Percentiles rank a stretch among this genome's conserved stretches.
These are phyloP conservation scores for Arabis hirsuta DNA, from an alignment of 345 rosid genomes.

Conservation along the genomic window DNA sequence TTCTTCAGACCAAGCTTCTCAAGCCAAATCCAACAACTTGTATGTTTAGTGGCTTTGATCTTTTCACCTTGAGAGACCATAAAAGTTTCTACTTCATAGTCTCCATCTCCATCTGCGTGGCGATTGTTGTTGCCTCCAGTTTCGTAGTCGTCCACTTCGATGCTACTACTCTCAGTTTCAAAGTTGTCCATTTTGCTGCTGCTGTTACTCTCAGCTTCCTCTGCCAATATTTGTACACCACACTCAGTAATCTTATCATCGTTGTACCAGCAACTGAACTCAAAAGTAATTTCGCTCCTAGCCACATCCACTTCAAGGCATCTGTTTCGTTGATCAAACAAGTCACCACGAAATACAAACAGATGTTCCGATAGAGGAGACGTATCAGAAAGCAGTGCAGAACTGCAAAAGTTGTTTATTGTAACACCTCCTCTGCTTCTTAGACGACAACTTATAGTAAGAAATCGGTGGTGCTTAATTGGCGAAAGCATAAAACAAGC, in stretches of 20 bases:
- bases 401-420: neutral
- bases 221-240: conserved; percentile 11
- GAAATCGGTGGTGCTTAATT: fast-evolving
- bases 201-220: conserved; percentile 4
- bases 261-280: neutral
- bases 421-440: neutral
- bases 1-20: neutral
- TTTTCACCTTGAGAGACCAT: neutral
- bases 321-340: neutral
- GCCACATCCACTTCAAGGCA: neutral
- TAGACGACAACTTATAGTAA: neutral
- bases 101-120: neutral
- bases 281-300: neutral
- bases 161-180: neutral
- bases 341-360: neutral
- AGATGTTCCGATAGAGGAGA: conserved; percentile 11
- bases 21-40: neutral
- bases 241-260: conserved; percentile 23
- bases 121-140: neutral
- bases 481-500: neutral
- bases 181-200: neutral
- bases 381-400: too few species aligned
- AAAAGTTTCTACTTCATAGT: neutral
- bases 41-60: neutral
- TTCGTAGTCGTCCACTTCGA: neutral